Evolutionary conservation across 2,329 filamentous ascomycete species (phyloP).

Genomic region (Cladosporium halotolerans): DNA sequence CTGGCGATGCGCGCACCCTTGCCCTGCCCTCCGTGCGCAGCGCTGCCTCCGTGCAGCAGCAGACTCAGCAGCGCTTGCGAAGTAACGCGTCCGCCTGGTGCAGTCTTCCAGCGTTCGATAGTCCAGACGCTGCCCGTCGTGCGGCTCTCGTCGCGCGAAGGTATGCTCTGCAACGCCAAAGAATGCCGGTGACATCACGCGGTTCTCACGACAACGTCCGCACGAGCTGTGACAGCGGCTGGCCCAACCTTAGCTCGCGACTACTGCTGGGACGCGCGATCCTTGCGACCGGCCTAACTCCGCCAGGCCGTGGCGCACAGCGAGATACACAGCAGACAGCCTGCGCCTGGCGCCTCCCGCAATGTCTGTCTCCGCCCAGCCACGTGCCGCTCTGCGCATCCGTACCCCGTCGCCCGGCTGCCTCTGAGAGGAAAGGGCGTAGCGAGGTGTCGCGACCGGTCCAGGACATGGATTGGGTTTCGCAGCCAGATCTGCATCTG

Average conservation of each 20-base stretch:
- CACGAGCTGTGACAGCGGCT: neutral
- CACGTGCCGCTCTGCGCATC: constrained; percentile 1
- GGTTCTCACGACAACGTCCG: neutral
- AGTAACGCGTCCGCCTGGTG: neutral
- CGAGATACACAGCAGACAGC: neutral
- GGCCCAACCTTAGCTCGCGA: neutral
- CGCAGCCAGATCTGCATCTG: neutral
- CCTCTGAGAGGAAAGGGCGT: neutral
- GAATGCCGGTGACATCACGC: neutral
- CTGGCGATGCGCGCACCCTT: neutral
- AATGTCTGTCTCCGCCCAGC: neutral
- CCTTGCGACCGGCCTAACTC: neutral
- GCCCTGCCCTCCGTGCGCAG: neutral
- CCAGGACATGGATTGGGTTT: neutral
- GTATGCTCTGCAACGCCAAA: neutral
- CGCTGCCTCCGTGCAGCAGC: neutral
- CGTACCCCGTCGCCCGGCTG: neutral
- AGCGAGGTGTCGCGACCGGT: neutral
- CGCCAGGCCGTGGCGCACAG: neutral
- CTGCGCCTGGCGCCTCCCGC: neutral
- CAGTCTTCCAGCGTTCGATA: neutral
- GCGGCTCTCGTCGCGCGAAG: neutral
- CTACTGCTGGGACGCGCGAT: neutral
- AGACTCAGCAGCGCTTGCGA: neutral
- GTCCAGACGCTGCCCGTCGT: neutral